Evolutionary conservation across 495 filamentous ascomycete species (phyloP).

Genomic region (Penicillium silybi): DNA sequence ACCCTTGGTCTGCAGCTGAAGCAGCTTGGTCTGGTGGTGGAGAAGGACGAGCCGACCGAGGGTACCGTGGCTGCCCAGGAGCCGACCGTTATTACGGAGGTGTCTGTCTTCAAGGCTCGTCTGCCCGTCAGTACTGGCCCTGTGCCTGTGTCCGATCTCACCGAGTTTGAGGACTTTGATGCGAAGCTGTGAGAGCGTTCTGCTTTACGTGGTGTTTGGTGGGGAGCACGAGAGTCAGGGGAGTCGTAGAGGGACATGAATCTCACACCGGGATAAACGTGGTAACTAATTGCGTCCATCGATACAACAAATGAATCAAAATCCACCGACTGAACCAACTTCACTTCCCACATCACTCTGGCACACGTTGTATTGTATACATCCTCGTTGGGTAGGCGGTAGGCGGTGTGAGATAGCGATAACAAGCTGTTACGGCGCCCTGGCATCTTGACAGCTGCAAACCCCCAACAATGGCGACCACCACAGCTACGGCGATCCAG

Average conservation of each 20-base stretch:
- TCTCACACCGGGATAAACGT: not conserved
- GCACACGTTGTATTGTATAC: no score
- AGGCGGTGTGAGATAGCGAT: no score
- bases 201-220: constrained; percentile 1
- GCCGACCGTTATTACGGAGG: constrained; percentile 61
- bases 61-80: constrained; percentile 21
- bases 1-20: constrained; percentile 37
- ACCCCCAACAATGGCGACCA: constrained; percentile 63
- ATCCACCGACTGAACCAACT: not conserved
- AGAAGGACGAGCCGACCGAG: constrained; percentile 30
- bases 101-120: constrained; percentile 70
- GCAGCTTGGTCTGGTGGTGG: constrained; percentile 35
- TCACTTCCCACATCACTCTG: not conserved
- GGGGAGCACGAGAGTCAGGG: constrained; percentile 6
- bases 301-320: not conserved
- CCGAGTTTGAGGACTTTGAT: constrained; percentile 76
- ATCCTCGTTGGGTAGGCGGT: no score
- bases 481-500: constrained; percentile 63
- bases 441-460: not conserved
- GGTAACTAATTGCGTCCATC: not conserved
- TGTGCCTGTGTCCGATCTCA: constrained; percentile 66
- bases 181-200: constrained; percentile 59
- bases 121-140: constrained; percentile 66
- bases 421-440: constrained; percentile 8
- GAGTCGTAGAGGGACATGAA: constrained; percentile 2